phyloP scores from a whole-genome alignment of 23 red algal genomes.

The Pyropia haitanensis region DNA sequence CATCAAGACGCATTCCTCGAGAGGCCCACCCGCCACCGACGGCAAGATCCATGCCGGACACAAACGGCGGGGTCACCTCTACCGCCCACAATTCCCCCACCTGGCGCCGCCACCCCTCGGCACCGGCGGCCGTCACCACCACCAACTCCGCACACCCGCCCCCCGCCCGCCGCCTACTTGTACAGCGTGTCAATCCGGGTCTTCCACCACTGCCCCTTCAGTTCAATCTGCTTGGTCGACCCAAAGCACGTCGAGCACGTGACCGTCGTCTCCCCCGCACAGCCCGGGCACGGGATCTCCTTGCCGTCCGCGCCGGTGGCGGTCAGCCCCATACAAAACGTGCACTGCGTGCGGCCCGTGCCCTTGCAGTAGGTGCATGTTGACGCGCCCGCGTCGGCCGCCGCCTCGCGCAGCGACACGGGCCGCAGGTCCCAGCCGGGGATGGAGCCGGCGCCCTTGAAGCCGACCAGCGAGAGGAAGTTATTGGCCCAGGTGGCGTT shows the following conservation, averaged over 20 bases:
- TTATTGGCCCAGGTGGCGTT: slow-evolving; percentile 39
- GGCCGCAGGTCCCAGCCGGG: slow-evolving; percentile 48
- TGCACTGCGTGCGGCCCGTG: slow-evolving; percentile 42
- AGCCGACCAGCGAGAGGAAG: slow-evolving; percentile 33
- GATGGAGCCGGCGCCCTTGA: slow-evolving; percentile 40
- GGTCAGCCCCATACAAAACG: slow-evolving; percentile 32
- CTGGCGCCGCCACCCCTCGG: no score
- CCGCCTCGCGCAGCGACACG: slow-evolving; percentile 5
- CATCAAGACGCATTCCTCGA: no score
- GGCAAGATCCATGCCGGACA: no score
- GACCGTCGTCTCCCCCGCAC: slow-evolving; percentile 25
- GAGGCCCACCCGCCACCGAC: no score
- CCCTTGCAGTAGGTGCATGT: slow-evolving; percentile 62
- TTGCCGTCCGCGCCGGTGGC: slow-evolving; percentile 31
- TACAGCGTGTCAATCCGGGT: neutral
- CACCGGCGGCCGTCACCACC: no score
- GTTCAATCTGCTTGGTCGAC: slow-evolving; percentile 36
- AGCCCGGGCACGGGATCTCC: slow-evolving; percentile 25
- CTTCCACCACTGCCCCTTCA: slow-evolving; percentile 22
- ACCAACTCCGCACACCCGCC: no score
- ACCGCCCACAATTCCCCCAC: no score
- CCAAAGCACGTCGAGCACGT: slow-evolving; percentile 62
- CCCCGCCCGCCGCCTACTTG: no score
- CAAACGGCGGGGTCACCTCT: no score
- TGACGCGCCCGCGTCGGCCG: slow-evolving; percentile 5